Evolutionary conservation across 805 yeast genomes (phyloP), one percentile per base, ranked within the genome.

Genomic region (Nakazawaea pomicola): DNA sequence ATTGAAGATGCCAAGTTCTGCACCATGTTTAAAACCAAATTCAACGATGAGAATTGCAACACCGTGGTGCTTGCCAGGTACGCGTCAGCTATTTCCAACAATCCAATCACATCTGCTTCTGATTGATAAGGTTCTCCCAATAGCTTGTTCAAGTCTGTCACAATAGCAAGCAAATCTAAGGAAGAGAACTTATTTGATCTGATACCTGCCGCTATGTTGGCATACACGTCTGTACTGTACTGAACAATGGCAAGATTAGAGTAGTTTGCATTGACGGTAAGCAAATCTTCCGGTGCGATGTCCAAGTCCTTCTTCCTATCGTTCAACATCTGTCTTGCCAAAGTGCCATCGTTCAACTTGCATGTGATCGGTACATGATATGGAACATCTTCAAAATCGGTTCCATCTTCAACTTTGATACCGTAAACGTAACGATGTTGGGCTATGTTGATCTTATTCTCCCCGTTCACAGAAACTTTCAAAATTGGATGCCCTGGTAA

Each of bases 281-380:
- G 50, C 23, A 72, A 58, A 24, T 59, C 58, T 1, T 56, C 50
- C 0, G 47, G n/a, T 3, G 59, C 57, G 29, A 61, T 49, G 9
- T 63, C 65, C 31, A 64, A 46, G 24, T 49, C 50, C 58, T 51
- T 33, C 30, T 51, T 59, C 47, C 77, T 55, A 45, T 74, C 80
- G 6, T 67, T 67, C 51, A 73, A 40, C 37, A 77, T 46, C 33
- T 64, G 58, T 47, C 70, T 67, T 20, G 57, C 56, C 1, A 62
- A 46, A 17, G 63, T 54, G 3, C 61, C 72, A 56, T 57, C 65
- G 18, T 34, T 40, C 2, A 62, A 49, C 36, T 61, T 68, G 28
- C 76, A 55, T 3, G 68, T 57, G 45, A 84, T 55, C 3, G 91
- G 90, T 33, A 83, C 61, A 47, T 79, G 82, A 52, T 65, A 83